Evolutionary conservation across 148 eudicot species (phyloP).

Genomic region (Silene conica): DNA sequence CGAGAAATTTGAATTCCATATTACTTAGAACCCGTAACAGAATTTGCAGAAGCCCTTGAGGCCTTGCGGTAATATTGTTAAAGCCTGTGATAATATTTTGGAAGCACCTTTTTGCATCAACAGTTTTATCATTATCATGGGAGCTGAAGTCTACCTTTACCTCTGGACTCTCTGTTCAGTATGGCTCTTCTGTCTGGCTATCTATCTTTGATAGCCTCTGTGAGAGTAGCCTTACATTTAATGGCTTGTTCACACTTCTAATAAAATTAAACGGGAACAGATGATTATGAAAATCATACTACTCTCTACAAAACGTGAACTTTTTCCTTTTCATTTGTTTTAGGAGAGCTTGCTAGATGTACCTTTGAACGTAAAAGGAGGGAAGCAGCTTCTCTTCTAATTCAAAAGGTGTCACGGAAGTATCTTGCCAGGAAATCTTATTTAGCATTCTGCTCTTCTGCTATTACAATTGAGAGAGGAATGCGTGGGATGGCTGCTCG

Average conservation of each 20-base stretch:
- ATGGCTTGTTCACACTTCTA: background rate
- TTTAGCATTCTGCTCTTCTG: slow-evolving; percentile 41
- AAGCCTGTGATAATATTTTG: background rate
- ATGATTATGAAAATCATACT: background rate
- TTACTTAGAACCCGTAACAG: background rate
- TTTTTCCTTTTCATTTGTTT: slow-evolving; percentile 12
- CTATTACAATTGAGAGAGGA: slow-evolving; percentile 55
- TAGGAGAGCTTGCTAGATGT: slow-evolving; percentile 63
- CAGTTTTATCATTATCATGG: background rate
- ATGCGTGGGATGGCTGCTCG: slow-evolving; percentile 76
- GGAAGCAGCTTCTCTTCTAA: slow-evolving; percentile 62
- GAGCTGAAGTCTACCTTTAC: background rate
- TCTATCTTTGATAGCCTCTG: background rate
- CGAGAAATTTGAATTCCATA: background rate
- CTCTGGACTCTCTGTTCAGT: background rate
- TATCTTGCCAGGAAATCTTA: slow-evolving; percentile 55
- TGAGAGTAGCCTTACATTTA: background rate
- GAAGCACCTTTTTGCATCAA: background rate
- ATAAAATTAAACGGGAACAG: no score
- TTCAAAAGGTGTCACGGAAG: slow-evolving; percentile 65
- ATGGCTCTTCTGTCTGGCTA: slow-evolving; percentile 2
- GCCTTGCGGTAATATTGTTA: background rate
- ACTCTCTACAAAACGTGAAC: background rate
- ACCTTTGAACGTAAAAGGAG: slow-evolving; percentile 46
- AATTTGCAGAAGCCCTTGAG: background rate